Conservation (phyloP, 805 yeast species). For the Teunomyces atbi region DNA sequence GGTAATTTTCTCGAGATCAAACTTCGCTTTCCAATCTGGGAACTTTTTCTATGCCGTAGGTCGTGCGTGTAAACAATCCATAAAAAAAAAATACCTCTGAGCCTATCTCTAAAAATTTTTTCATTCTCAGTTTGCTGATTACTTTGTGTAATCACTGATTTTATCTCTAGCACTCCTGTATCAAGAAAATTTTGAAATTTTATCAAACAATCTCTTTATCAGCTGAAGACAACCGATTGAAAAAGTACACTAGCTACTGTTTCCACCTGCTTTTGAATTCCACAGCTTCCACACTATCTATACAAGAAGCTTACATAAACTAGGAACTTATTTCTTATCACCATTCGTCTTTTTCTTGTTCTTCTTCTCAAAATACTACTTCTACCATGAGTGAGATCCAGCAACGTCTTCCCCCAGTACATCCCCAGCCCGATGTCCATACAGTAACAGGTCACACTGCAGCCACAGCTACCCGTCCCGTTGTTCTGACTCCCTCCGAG, state of each 20-base stretch:
- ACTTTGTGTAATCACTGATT: constrained; percentile 3
- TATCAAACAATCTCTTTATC: constrained; percentile 1
- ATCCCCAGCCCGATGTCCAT: constrained; percentile 6
- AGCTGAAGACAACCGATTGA: not conserved
- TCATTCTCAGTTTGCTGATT: not conserved
- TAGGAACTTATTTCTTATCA: not conserved
- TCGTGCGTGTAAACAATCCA: constrained; percentile 1
- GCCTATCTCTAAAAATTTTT: constrained; percentile 1
- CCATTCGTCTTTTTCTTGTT: not conserved
- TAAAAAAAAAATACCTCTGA: not conserved
- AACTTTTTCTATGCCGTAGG: constrained; percentile 2
- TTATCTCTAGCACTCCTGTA: constrained; percentile 4
- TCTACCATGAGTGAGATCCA: constrained; percentile 16
- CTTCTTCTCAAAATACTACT: not conserved
- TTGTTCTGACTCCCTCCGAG: not conserved
- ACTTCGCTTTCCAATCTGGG: not conserved
- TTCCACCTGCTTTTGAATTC: not conserved
- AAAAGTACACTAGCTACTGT: not conserved
- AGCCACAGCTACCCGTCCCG: not conserved
- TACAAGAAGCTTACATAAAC: no score
- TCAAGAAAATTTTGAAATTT: constrained; percentile 3
- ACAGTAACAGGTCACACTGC: not conserved
- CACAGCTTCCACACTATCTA: no score
- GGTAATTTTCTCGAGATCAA: not conserved
- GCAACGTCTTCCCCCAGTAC: constrained; percentile 17